Conservation (phyloP, 2,329 filamentous ascomycete genomes). For the Talaromyces atroroseus region DNA sequence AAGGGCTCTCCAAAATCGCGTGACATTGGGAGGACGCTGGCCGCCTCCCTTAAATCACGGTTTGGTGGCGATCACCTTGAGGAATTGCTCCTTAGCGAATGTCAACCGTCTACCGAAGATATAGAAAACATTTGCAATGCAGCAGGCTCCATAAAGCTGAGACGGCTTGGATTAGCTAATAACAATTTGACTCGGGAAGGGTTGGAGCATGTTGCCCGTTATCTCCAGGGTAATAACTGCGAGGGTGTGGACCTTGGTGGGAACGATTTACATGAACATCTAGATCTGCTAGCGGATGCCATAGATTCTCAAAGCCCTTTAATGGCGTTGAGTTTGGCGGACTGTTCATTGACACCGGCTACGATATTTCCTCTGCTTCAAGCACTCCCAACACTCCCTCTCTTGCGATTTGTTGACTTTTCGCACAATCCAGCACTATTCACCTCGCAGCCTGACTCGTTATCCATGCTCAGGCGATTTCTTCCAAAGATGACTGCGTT, state of each 20-base stretch:
- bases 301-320: slow-evolving; percentile 50
- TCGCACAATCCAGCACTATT: slow-evolving; percentile 85
- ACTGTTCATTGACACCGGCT: slow-evolving; percentile 71
- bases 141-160: slow-evolving; percentile 69
- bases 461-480: slow-evolving; percentile 72
- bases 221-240: slow-evolving; percentile 69
- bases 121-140: slow-evolving; percentile 76
- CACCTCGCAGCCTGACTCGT: slow-evolving; percentile 64
- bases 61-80: slow-evolving; percentile 71
- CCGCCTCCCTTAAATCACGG: slow-evolving; percentile 70
- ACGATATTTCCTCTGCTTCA: slow-evolving; percentile 72
- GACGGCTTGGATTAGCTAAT: slow-evolving; percentile 73
- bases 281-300: slow-evolving; percentile 37
- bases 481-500: slow-evolving; percentile 71
- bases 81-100: slow-evolving; percentile 77
- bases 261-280: slow-evolving; percentile 61
- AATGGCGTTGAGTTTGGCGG: slow-evolving; percentile 78
- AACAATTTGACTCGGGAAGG: slow-evolving; percentile 72
- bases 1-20: slow-evolving; percentile 21
- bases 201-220: slow-evolving; percentile 68
- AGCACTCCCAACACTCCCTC: slow-evolving; percentile 60
- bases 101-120: slow-evolving; percentile 64
- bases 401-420: slow-evolving; percentile 83
- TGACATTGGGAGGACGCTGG: slow-evolving; percentile 62
- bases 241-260: slow-evolving; percentile 85